A percentile compares a stretch with the other conserved stretches of the same genome.
phyloP scores from a whole-genome alignment of 2,329 filamentous ascomycete species.

The Clonostachys chloroleuca region DNA sequence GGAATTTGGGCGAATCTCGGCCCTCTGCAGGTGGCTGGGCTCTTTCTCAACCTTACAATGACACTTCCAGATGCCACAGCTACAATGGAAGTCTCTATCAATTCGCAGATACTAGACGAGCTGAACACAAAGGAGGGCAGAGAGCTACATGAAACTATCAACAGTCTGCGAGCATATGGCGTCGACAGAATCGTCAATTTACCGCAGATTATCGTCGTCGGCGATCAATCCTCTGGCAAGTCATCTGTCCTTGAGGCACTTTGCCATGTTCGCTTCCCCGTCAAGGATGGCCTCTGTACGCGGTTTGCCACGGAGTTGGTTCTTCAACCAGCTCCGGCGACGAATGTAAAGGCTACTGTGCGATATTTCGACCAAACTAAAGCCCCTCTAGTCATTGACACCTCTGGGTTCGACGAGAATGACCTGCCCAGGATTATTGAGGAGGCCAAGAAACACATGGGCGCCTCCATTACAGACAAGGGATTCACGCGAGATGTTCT shows the following conservation, averaged over 20 bases:
- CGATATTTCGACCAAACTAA: constrained; percentile 18
- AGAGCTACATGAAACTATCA: constrained; percentile 46
- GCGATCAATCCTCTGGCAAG: constrained; percentile 58
- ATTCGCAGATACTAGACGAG: constrained; percentile 23
- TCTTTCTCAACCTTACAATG: too few relatives aligned
- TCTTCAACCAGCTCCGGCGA: constrained; percentile 32
- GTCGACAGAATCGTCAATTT: constrained; percentile 39
- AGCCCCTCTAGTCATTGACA: constrained; percentile 13
- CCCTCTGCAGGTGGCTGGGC: too few relatives aligned
- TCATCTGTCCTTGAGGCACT: constrained; percentile 63
- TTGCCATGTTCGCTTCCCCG: constrained; percentile 54
- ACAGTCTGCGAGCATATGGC: constrained; percentile 44
- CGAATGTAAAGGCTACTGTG: constrained; percentile 37
- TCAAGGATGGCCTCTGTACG: constrained; percentile 51
- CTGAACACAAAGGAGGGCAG: constrained; percentile 37
- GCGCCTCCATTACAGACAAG: constrained; percentile 17
- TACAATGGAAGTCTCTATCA: constrained; percentile 5
- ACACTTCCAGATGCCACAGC: background rate
- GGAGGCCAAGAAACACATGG: constrained; percentile 46
- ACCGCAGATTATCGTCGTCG: constrained; percentile 54
- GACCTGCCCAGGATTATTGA: constrained; percentile 44
- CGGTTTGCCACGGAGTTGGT: constrained; percentile 58
- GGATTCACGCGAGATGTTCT: constrained; percentile 41
- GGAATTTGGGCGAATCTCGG: too few relatives aligned
- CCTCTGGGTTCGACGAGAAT: constrained; percentile 26